Percentiles rank a stretch among this genome's conserved stretches.
Conservation (phyloP, 2,329 filamentous ascomycete genomes). For the Pseudocercospora musae region DNA sequence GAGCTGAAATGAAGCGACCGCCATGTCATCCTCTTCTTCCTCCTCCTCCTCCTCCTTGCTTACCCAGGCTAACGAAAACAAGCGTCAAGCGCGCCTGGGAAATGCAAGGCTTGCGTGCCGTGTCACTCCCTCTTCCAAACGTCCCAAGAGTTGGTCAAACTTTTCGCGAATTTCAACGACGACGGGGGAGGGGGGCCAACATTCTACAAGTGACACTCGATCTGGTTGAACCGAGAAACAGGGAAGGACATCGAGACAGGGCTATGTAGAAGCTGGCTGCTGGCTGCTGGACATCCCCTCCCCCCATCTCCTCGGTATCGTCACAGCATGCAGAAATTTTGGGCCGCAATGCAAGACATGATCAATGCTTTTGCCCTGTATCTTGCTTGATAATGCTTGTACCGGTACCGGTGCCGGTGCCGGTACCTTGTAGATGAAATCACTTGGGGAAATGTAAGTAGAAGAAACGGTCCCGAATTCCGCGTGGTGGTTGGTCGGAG, state of each 20-base stretch:
- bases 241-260: neutral
- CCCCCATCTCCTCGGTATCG: neutral
- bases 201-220: neutral
- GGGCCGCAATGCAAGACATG: neutral
- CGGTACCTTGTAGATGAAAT: neutral
- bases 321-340: neutral
- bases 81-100: neutral
- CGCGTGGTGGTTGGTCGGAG: slow-evolving; percentile 1
- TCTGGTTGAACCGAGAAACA: neutral
- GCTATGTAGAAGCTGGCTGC: neutral
- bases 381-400: too few relatives aligned
- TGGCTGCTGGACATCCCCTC: too few relatives aligned
- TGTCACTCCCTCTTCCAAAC: neutral
- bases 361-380: too few relatives aligned
- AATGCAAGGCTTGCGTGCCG: slow-evolving; percentile 11
- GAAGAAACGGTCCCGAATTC: neutral
- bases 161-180: neutral
- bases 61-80: neutral
- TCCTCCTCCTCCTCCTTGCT: neutral
- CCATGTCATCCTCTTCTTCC: neutral
- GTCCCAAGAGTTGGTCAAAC: slow-evolving; percentile 6
- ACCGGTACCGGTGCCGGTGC: too few relatives aligned
- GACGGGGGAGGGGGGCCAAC: neutral
- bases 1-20: neutral
- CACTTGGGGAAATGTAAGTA: neutral